Percentiles rank a stretch among this genome's conserved stretches.
Evolutionary conservation across 2,329 filamentous ascomycete genomes (phyloP).

Genomic region (Colletotrichum higginsianum): DNA sequence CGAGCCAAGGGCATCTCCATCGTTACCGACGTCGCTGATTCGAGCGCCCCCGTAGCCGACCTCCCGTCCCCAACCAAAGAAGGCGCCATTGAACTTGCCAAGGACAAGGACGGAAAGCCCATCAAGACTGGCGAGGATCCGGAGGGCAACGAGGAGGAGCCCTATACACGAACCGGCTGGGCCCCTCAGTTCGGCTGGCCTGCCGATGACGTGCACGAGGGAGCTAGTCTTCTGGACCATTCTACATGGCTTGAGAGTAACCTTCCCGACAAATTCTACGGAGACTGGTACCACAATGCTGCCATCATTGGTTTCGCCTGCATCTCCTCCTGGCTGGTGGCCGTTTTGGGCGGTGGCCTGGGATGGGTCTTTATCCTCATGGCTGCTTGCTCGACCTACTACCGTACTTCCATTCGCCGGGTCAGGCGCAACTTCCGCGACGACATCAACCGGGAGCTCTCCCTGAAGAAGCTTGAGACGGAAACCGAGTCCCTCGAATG

Average conservation of each 20-base stretch:
- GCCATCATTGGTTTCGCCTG: constrained; percentile 95
- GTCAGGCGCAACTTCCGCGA: constrained; percentile 97
- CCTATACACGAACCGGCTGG: constrained; percentile 80
- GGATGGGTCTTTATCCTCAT: constrained; percentile 96
- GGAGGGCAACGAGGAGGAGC: constrained; percentile 67
- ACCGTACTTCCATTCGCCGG: constrained; percentile 92
- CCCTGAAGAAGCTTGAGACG: constrained; percentile 87
- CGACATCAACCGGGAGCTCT: constrained; percentile 90
- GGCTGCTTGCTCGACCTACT: constrained; percentile 94
- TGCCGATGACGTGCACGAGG: constrained; percentile 67
- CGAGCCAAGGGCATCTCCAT: constrained; percentile 77
- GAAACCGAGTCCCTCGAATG: constrained; percentile 96
- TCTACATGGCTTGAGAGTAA: constrained; percentile 88
- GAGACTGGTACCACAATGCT: constrained; percentile 99
- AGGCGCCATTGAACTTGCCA: constrained; percentile 72
- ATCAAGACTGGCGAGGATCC: constrained; percentile 66
- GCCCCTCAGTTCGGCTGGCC: constrained; percentile 86
- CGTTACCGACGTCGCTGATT: constrained; percentile 81
- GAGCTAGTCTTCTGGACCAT: constrained; percentile 85
- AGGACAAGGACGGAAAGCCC: constrained; percentile 64
- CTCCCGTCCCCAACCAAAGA: constrained; percentile 82
- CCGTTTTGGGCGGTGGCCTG: constrained; percentile 89
- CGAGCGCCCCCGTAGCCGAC: constrained; percentile 78
- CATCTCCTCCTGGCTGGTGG: constrained; percentile 90
- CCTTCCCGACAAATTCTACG: constrained; percentile 91